Evolutionary conservation across 352 stramenopile genomes (phyloP).

Genomic region (Phytopythium boreale): DNA sequence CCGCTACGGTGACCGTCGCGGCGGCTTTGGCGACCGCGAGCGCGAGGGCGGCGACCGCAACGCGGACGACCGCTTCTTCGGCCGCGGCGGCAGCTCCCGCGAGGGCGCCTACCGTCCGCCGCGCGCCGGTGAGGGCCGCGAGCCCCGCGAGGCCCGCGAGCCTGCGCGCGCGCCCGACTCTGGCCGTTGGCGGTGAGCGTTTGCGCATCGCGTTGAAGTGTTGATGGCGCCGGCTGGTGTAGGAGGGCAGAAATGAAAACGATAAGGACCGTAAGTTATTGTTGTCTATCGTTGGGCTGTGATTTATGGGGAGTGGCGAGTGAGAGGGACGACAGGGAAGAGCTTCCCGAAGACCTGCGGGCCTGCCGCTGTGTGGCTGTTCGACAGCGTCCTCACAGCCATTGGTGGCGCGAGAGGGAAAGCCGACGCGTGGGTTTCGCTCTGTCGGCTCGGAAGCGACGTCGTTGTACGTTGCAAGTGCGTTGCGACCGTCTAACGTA

Average conservation of each 20-base stretch:
- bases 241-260: constrained; percentile 1
- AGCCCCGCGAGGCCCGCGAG: constrained; percentile 33
- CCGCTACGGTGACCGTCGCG: constrained; percentile 3
- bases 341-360: too few relatives aligned
- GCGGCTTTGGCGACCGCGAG: constrained; percentile 23
- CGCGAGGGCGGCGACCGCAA: constrained; percentile 19
- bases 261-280: constrained; percentile 1
- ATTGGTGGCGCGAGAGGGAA: background rate
- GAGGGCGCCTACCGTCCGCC: constrained; percentile 60
- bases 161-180: constrained; percentile 47
- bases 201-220: too few relatives aligned
- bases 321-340: background rate
- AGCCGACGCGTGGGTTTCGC: too few relatives aligned
- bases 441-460: too few relatives aligned
- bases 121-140: constrained; percentile 25
- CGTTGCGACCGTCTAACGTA: too few relatives aligned
- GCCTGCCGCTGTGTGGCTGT: background rate
- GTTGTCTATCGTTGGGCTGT: background rate
- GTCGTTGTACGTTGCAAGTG: too few relatives aligned
- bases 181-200: constrained; percentile 62
- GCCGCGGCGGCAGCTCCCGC: constrained; percentile 23
- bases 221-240: too few relatives aligned
- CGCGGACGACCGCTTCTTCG: constrained; percentile 50
- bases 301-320: background rate
- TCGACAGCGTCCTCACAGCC: too few relatives aligned